phyloP scores from a whole-genome alignment of 2,329 filamentous ascomycete species.

The Aspergillus sp. region DNA sequence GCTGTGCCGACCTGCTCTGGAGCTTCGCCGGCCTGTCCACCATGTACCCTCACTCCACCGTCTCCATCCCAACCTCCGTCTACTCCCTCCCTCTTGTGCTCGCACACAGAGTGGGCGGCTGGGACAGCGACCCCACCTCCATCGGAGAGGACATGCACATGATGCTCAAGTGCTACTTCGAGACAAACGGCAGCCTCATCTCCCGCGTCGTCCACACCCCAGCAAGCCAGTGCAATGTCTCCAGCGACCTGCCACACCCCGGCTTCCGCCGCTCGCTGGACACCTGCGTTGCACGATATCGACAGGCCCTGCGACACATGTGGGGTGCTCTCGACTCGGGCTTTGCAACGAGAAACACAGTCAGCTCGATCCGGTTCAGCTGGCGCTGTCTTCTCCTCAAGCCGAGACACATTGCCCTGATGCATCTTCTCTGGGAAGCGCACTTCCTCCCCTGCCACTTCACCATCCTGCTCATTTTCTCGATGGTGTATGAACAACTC shows the following conservation, averaged over 20 bases:
- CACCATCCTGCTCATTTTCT: conserved; percentile 63
- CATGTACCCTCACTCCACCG: conserved; percentile 61
- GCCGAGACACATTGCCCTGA: conserved; percentile 56
- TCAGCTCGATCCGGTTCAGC: conserved; percentile 24
- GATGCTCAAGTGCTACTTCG: conserved; percentile 77
- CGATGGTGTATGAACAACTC: conserved; percentile 59
- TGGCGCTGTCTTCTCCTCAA: background rate
- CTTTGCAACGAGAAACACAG: conserved; percentile 59
- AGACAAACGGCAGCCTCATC: conserved; percentile 67
- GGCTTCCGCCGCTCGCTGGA: conserved; percentile 45
- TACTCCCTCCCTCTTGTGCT: conserved; percentile 69
- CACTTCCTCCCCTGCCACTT: conserved; percentile 71
- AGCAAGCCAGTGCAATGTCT: conserved; percentile 48
- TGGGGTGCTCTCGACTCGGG: conserved; percentile 72
- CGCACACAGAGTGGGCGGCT: conserved; percentile 68
- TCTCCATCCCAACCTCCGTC: conserved; percentile 71
- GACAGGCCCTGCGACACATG: conserved; percentile 72
- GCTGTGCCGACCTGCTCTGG: conserved; percentile 72
- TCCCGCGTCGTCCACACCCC: conserved; percentile 65
- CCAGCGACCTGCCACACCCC: background rate
- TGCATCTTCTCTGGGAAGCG: conserved; percentile 70
- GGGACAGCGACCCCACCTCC: conserved; percentile 69
- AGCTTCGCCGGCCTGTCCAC: conserved; percentile 69
- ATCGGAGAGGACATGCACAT: conserved; percentile 77
- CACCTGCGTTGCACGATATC: conserved; percentile 66